Conservation (phyloP, 1,284 basidiomycete genomes). For the Tremellales sp. region DNA sequence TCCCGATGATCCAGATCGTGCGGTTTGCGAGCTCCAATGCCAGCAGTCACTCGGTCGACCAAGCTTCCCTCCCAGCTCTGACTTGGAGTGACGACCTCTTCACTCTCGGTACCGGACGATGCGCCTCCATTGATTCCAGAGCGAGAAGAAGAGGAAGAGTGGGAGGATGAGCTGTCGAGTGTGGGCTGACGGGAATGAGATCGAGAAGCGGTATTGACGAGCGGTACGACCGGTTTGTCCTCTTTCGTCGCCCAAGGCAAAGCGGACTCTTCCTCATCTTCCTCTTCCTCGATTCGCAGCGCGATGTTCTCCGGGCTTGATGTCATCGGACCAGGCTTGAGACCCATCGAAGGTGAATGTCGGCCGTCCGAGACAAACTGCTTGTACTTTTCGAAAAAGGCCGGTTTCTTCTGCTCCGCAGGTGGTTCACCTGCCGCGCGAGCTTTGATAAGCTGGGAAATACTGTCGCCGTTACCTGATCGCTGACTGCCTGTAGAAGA, state of each 20-base stretch:
- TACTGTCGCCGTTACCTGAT: conserved; percentile 9
- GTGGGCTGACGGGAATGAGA: conserved; percentile 29
- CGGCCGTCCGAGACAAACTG: conserved; percentile 19
- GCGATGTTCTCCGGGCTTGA: conserved; percentile 19
- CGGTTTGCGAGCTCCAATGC: conserved; percentile 1
- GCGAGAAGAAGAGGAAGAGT: conserved; percentile 23
- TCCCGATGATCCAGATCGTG: conserved; percentile 10
- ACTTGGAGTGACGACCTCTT: conserved; percentile 44
- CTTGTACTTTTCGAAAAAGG: conserved; percentile 56
- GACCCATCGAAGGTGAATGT: not conserved
- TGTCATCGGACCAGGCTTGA: not conserved
- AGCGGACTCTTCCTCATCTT: conserved; percentile 30
- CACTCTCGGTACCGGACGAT: conserved; percentile 26
- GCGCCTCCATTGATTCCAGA: conserved; percentile 15
- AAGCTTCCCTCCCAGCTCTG: conserved; percentile 42
- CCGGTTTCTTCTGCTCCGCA: conserved; percentile 4
- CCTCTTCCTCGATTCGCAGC: conserved; percentile 17
- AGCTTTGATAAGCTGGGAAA: conserved; percentile 15
- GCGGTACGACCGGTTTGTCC: conserved; percentile 15
- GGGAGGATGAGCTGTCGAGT: conserved; percentile 34
- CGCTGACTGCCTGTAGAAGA: conserved; percentile 12
- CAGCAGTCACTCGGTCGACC: conserved; percentile 16
- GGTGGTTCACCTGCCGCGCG: conserved; percentile 7
- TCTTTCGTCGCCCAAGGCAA: conserved; percentile 38
- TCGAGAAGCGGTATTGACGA: not conserved